Evolutionary conservation across 192 early-diverging fungal genomes (phyloP).

Genomic region (Chytriomyces sp.): DNA sequence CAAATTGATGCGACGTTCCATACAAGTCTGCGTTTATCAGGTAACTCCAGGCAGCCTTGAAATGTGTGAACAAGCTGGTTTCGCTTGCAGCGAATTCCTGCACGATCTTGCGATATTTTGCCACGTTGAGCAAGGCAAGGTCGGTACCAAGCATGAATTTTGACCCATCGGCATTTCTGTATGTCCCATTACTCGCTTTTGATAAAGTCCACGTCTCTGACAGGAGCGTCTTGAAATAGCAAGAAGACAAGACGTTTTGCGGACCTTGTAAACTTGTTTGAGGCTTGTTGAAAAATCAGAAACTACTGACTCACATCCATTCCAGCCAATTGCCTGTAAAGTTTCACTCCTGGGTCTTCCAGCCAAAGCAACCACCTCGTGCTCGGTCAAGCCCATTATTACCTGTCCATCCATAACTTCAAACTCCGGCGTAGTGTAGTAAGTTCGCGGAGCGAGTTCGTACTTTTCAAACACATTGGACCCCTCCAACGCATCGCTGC

Average conservation of each 20-base stretch:
- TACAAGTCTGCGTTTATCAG: slow-evolving; percentile 15
- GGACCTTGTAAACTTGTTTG: not conserved
- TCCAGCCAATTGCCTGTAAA: not conserved
- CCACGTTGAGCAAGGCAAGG: slow-evolving; percentile 15
- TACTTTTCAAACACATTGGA: not conserved
- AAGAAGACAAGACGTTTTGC: slow-evolving; percentile 13
- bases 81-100: slow-evolving; percentile 12
- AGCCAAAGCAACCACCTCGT: slow-evolving; percentile 2
- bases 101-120: not conserved
- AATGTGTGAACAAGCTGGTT: slow-evolving; percentile 13
- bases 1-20: no score
- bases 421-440: not conserved
- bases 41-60: slow-evolving; percentile 36
- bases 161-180: not conserved
- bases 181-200: not conserved
- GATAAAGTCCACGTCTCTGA: slow-evolving; percentile 9
- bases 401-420: not conserved
- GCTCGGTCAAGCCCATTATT: not conserved
- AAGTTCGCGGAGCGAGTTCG: not conserved
- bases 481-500: not conserved
- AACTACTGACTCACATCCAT: not conserved
- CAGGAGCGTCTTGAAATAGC: slow-evolving; percentile 34
- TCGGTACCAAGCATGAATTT: slow-evolving; percentile 20
- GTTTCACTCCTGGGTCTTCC: not conserved
- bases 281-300: not conserved